A percentile compares a stretch with the other conserved stretches of the same genome.
Conservation (phyloP, 495 filamentous ascomycete species). For the Penicillium simplicissimum region DNA sequence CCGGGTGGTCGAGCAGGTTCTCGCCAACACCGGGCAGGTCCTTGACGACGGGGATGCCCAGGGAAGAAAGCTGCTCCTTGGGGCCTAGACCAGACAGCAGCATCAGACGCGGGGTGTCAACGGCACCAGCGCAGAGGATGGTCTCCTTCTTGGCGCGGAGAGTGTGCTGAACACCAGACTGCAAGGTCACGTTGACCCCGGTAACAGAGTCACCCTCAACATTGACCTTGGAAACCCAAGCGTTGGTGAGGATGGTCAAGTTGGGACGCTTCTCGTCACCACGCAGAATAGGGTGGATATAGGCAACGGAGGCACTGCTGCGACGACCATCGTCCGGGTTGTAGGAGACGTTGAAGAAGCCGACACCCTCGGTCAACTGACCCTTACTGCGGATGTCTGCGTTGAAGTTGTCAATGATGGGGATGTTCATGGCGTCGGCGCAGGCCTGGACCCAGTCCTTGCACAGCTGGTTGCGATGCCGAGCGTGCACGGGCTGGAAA, state of each 20-base stretch:
- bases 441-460: conserved; percentile 79
- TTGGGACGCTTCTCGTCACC: conserved; percentile 76
- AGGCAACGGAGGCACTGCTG: conserved; percentile 79
- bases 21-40: conserved; percentile 78
- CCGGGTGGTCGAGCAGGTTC: conserved; percentile 76
- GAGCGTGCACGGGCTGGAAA: conserved; percentile 73
- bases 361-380: conserved; percentile 67
- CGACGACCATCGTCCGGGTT: conserved; percentile 77
- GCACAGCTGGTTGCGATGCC: conserved; percentile 80
- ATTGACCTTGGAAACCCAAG: conserved; percentile 77
- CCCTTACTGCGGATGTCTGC: conserved; percentile 68
- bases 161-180: conserved; percentile 61
- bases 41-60: conserved; percentile 68
- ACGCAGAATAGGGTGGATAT: conserved; percentile 80
- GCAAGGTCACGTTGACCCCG: conserved; percentile 65
- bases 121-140: conserved; percentile 74
- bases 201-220: conserved; percentile 61
- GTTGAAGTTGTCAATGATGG: conserved; percentile 79
- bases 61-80: conserved; percentile 57
- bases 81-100: conserved; percentile 79
- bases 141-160: conserved; percentile 67
- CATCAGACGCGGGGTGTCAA: conserved; percentile 75
- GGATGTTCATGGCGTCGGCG: conserved; percentile 70
- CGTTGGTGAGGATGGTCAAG: conserved; percentile 74
- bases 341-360: conserved; percentile 83